Base-by-base conservation (phyloP, 1,284 basidiomycete genomes). In the Cutaneotrichosporon sp. region DNA sequence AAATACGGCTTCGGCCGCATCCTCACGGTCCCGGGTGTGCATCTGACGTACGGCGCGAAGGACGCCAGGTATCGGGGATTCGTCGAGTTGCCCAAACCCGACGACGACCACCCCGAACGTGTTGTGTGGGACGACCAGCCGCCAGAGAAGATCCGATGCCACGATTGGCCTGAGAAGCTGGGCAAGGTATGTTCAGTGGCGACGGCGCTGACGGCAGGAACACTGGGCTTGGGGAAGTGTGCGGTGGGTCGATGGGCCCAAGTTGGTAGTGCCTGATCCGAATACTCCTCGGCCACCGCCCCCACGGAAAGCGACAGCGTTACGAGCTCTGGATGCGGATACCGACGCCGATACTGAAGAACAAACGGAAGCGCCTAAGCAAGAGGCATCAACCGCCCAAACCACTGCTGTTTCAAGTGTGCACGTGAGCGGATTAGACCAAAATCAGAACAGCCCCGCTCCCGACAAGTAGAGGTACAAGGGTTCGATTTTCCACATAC, bases 1-100 rank as follows among this genome's bases (percentile, higher is more conserved):
- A 70, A 66, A 55, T 70, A 67, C 46, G 72, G 71, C 19, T 66
- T 74, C 29, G 70, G 72, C 10, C 62, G 67, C 37, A 59, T 76
- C 11, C 62, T 65, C 48, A 64, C 70, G 11, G 65, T 76, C 0
- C 74, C 74, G 3, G 67, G 70, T 10, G 66, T 71, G 16, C 68
- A 71, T 50, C 65, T 68, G 16, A 66, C 63, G 41, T 74, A 74
- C 58, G 71, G 68, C 16, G 69, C 70, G 41, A 68, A 63, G 46
- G 70, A 74, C 59, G 69, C 70, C 29, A 55, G 60, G 53, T 42
- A 67, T 33, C 52, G 68, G 24, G 70, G 70, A 5, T 68, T 65
- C 63, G 55, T 71, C 27, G 69, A 68, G 35, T 71, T 54, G 43
- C 66, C 68, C 16, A 39, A 52, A 14, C 48, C 52, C 4, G 63